A percentile compares a stretch with the other conserved stretches of the same genome.
Conservation (phyloP, 345 rosid species). For the Lumnitzera littorea region DNA sequence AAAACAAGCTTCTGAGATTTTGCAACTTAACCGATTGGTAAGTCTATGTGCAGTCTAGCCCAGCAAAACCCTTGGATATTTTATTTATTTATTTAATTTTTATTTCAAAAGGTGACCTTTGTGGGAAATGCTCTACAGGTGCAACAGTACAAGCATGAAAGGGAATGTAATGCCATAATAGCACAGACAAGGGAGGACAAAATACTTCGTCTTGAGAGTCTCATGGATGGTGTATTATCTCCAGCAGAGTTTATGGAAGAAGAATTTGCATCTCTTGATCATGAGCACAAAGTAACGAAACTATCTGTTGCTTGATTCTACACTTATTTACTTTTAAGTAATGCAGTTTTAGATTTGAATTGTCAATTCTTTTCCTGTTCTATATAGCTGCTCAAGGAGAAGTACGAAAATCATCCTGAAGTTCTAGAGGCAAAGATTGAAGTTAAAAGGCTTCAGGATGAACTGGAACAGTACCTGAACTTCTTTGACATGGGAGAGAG, state of each 20-base stretch:
- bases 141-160: slow-evolving; percentile 96
- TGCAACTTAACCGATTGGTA: slow-evolving; percentile 92
- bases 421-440: slow-evolving; percentile 64
- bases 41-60: slow-evolving; percentile 9
- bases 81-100: not conserved
- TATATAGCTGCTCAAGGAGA: slow-evolving; percentile 83
- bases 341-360: not conserved
- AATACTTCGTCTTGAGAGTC: slow-evolving; percentile 88
- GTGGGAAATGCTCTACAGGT: slow-evolving; percentile 43
- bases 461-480: slow-evolving; percentile 68
- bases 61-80: too few relatives aligned
- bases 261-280: slow-evolving; percentile 66
- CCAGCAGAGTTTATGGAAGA: slow-evolving; percentile 81
- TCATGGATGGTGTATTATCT: slow-evolving; percentile 93
- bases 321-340: slow-evolving; percentile 6
- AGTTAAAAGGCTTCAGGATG: slow-evolving; percentile 69
- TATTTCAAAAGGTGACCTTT: slow-evolving; percentile 6
- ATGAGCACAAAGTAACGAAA: slow-evolving; percentile 62
- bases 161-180: slow-evolving; percentile 92
- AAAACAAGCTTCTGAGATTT: slow-evolving; percentile 83
- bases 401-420: slow-evolving; percentile 90
- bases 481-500: slow-evolving; percentile 84
- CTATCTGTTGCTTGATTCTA: slow-evolving; percentile 1
- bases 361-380: slow-evolving; percentile 12
- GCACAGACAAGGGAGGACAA: slow-evolving; percentile 89